Base-by-base conservation (phyloP, 345 rosid species). In the Aethionema arabicum region DNA sequence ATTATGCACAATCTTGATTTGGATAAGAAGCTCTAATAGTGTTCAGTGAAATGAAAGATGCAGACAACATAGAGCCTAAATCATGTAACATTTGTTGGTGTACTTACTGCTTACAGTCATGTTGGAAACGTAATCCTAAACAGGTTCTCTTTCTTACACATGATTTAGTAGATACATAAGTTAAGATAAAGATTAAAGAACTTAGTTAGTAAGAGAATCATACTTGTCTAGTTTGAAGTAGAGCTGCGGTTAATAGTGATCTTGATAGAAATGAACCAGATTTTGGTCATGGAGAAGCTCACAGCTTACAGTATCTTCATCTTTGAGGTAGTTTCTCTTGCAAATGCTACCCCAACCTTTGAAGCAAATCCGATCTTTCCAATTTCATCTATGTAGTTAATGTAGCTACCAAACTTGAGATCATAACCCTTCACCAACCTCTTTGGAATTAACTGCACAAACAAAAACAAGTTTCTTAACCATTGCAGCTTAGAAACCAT, bases 1-100 rank as follows among this genome's bases (percentile, higher is more conserved):
- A 77, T 87, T 32, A 87, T 68, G 95, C 86, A 49, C 88, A 83
- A 61, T 86, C 79, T 67, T 88, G 97, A 39, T 68, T 71, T 11
- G 90, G 85, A 3, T 72, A 83, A 41, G 85, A 90, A 76, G 87
- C 97, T 63, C 84, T 87, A 49, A 40, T 58, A 16, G 67, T 78
- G 36, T 90, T 84, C 67, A 63, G n/a, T n/a, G n/a, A n/a, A 47
- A 90, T 90, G 95, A 75, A 72, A 75, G 63, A 7, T 61, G 41
- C 52, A 4, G 87, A 78, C n/a, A n/a, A n/a, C 6, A 61, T 71
- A 48, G 70, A 72, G 47, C 90, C 92, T 31, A 85, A n/a, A n/a
- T n/a, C n/a, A n/a, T n/a, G n/a, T n/a, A n/a, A n/a, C n/a, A n/a
- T n/a, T n/a, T n/a, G n/a, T n/a, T n/a, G n/a, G n/a, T n/a, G n/a